Percentiles rank a stretch among this genome's conserved stretches.
Conservation (phyloP, 2,329 filamentous ascomycete species). For the Fusarium brevicatenulatum region DNA sequence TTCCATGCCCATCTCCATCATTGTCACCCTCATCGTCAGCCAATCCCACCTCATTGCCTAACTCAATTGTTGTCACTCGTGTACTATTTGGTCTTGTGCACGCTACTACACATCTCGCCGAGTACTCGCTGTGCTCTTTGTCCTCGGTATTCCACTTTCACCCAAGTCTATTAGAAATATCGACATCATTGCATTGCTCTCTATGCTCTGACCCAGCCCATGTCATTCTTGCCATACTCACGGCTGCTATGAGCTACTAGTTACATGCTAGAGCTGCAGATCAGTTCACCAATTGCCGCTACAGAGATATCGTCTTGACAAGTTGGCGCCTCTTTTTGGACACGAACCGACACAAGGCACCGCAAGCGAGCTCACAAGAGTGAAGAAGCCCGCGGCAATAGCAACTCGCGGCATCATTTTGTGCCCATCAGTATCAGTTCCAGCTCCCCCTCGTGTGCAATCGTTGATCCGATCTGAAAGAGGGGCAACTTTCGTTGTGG, state of each 20-base stretch:
- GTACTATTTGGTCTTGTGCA: not conserved
- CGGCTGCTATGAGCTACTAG: not conserved
- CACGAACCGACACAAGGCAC: constrained; percentile 15
- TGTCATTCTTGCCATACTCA: not conserved
- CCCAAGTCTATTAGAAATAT: not conserved
- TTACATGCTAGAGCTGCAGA: constrained; percentile 28
- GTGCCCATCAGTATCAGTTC: not conserved
- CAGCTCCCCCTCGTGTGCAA: constrained; percentile 6
- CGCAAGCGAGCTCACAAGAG: constrained; percentile 5
- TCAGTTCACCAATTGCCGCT: constrained; percentile 31
- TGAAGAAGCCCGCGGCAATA: not conserved
- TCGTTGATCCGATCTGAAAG: constrained; percentile 38
- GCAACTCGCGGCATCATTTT: constrained; percentile 8
- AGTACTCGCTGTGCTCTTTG: constrained; percentile 2
- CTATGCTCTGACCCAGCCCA: constrained; percentile 13
- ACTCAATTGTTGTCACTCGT: constrained; percentile 3
- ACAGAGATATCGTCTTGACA: constrained; percentile 4
- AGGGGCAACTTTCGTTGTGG: constrained; percentile 33
- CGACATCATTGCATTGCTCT: constrained; percentile 32
- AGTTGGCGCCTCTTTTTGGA: constrained; percentile 6
- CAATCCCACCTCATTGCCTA: not conserved
- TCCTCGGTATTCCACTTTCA: not conserved
- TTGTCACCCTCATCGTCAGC: not conserved
- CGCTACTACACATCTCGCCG: not conserved
- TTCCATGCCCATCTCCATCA: not conserved